Percentiles rank a stretch among this genome's conserved stretches.
Evolutionary conservation across 768 basidiomycete species (phyloP).

Genomic region (Clavulina sp.): DNA sequence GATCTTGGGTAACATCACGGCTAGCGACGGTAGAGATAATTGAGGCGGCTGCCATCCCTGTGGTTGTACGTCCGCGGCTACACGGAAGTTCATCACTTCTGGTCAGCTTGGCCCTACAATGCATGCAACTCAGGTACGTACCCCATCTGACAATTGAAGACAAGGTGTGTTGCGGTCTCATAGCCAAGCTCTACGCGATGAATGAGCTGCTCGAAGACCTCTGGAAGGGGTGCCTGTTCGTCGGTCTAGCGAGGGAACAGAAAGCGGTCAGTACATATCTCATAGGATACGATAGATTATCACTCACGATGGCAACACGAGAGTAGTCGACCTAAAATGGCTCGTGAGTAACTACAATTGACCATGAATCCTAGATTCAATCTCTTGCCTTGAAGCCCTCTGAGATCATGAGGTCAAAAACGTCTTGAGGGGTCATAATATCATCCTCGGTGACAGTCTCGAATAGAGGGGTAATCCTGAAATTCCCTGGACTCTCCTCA

Average conservation of each 20-base stretch:
- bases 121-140: neutral
- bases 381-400: slow-evolving; percentile 57
- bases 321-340: slow-evolving; percentile 56
- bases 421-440: slow-evolving; percentile 76
- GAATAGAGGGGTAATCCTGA: slow-evolving; percentile 88
- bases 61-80: slow-evolving; percentile 52
- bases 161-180: slow-evolving; percentile 47
- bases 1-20: slow-evolving; percentile 6
- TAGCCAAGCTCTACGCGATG: slow-evolving; percentile 39
- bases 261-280: slow-evolving; percentile 5
- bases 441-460: slow-evolving; percentile 67
- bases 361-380: slow-evolving; percentile 1
- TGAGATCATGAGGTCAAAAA: slow-evolving; percentile 50
- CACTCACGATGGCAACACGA: slow-evolving; percentile 73
- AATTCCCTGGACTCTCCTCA: slow-evolving; percentile 79
- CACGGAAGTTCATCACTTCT: too few relatives aligned
- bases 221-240: slow-evolving; percentile 89
- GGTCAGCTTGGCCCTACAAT: too few relatives aligned
- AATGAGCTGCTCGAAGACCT: slow-evolving; percentile 61
- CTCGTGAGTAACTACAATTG: neutral
- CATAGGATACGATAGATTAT: slow-evolving; percentile 6
- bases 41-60: slow-evolving; percentile 85
- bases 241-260: slow-evolving; percentile 49
- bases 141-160: slow-evolving; percentile 96
- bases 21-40: slow-evolving; percentile 57